Percentiles rank a stretch among this genome's conserved stretches.
Evolutionary conservation across 2,329 filamentous ascomycete genomes (phyloP).

Genomic region (Coniochaeta hoffmannii): DNA sequence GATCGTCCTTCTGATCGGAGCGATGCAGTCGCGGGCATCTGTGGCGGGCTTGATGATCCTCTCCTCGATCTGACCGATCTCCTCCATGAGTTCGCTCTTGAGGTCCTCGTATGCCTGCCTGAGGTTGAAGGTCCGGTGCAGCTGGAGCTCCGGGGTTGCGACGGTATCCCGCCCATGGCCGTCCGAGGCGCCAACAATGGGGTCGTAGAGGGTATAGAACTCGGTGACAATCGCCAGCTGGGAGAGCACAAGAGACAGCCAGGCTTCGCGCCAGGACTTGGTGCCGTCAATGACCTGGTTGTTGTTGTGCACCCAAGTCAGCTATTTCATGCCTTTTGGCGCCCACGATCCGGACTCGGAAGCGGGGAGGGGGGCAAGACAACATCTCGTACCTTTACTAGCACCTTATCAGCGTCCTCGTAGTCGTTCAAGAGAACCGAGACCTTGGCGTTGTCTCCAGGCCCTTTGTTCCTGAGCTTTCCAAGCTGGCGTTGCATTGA

Average conservation of each 20-base stretch:
- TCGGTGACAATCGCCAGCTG: conserved; percentile 61
- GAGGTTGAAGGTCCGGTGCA: conserved; percentile 58
- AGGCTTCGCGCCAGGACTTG: conserved; percentile 70
- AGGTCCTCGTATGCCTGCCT: conserved; percentile 63
- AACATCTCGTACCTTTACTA: conserved; percentile 53
- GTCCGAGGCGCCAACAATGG: conserved; percentile 60
- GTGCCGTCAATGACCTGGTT: conserved; percentile 66
- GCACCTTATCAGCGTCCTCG: conserved; percentile 68
- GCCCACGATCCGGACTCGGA: not conserved
- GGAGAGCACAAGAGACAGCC: conserved; percentile 62
- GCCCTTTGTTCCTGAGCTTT: conserved; percentile 58
- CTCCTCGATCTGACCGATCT: conserved; percentile 62
- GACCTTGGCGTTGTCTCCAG: conserved; percentile 70
- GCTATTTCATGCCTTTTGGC: not conserved
- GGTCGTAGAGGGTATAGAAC: conserved; percentile 68
- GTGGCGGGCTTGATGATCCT: conserved; percentile 63
- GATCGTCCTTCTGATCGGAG: conserved; percentile 71
- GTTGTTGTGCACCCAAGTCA: conserved; percentile 2
- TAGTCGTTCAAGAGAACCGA: conserved; percentile 71
- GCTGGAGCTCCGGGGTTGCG: conserved; percentile 53
- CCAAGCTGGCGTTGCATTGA: conserved; percentile 69
- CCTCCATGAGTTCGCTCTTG: conserved; percentile 62
- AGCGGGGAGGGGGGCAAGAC: conserved; percentile 7
- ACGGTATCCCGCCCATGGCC: conserved; percentile 45
- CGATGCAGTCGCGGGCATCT: conserved; percentile 60